Evolutionary conservation across 1,284 basidiomycete genomes (phyloP), one percentile per base, ranked within the genome.

Genomic region (Puccinia coronata): DNA sequence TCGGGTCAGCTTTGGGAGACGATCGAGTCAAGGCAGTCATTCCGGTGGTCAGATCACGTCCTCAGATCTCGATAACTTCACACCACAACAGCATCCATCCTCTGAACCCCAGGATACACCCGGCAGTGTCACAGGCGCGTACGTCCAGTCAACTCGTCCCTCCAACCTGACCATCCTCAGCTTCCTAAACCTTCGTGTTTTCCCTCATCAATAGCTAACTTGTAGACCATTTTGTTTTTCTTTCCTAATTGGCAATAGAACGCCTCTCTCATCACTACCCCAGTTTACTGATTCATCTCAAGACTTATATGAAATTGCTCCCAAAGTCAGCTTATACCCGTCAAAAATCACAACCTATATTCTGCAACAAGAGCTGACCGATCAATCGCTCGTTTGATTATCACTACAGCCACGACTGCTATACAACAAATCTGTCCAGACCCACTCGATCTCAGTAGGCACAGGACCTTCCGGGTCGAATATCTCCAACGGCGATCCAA

Each of bases 21-120:
- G 67, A 47, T 79, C 77, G 39, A 79, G 77, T 71, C 77, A 79
- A 70, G 77, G 65, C 12, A 79, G 77, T 61, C 77, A 79, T 71
- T 79, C 77, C 8, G 77, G 65, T 47, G 77, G 51, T 28, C 77
- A 79, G 53, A 28, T 79, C 36, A 71, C 77, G 28, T 31, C 39
- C 23, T 69, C 77, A 55, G 77, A 79, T 53, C 36, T 61, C 34
- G 77, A 79, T 23, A 1, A 53, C 41, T 49, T 49, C 5, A 65
- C 65, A 9, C 39, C 49, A 18, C 77, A 57, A 41, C 53, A 14
- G 5, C 23, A 47, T 28, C 51, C 77, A 20, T 47, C 77, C 11
- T 55, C 67, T 43, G 77, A 71, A 34, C 49, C 43, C 28, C 53
- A 59, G 49, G 77, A 79, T 51, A 57, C n/a, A n/a, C n/a, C 67